These are phyloP conservation scores for Nothomitra cinnamomea DNA, from an alignment of 2,329 filamentous ascomycete genomes.

Conservation along the genomic window DNA sequence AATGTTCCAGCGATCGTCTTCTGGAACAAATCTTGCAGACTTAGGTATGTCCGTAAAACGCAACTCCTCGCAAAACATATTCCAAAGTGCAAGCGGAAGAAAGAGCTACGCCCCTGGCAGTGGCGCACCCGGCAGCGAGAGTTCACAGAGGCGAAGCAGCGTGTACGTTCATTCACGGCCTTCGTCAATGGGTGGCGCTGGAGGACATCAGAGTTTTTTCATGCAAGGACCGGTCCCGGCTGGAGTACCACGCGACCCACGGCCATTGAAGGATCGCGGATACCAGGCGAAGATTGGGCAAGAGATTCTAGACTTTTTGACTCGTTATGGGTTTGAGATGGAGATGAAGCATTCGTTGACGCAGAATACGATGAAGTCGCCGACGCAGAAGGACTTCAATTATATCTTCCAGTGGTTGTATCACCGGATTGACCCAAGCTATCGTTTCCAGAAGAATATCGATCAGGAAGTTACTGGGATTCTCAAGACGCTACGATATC, in stretches of 20 bases:
- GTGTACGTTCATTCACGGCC: slow-evolving; percentile 50
- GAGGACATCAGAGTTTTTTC: slow-evolving; percentile 83
- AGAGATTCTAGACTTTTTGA: slow-evolving; percentile 80
- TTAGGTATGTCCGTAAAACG: slow-evolving; percentile 68
- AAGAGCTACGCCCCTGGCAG: slow-evolving; percentile 53
- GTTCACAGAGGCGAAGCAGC: slow-evolving; percentile 56
- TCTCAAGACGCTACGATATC: slow-evolving; percentile 84
- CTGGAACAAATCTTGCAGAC: slow-evolving; percentile 63
- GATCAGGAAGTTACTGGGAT: slow-evolving; percentile 89
- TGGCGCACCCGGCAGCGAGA: slow-evolving; percentile 37
- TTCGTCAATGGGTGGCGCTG: slow-evolving; percentile 44
- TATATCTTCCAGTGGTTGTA: slow-evolving; percentile 98
- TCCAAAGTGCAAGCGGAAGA: slow-evolving; percentile 38
- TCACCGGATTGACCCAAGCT: slow-evolving; percentile 83
- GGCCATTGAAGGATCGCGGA: slow-evolving; percentile 64
- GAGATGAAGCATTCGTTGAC: slow-evolving; percentile 93
- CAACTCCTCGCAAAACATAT: slow-evolving; percentile 56
- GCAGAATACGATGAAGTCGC: slow-evolving; percentile 78
- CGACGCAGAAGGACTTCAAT: slow-evolving; percentile 96
- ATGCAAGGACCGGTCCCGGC: slow-evolving; percentile 68
- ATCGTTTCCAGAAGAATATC: slow-evolving; percentile 85
- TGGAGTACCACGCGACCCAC: slow-evolving; percentile 70
- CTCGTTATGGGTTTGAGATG: slow-evolving; percentile 89
- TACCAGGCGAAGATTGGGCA: slow-evolving; percentile 73
- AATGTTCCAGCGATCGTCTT: slow-evolving; percentile 70